Evolutionary conservation across 176 grass and related monocot genomes (phyloP).

Genomic region (Rhynchospora breviuscula): DNA sequence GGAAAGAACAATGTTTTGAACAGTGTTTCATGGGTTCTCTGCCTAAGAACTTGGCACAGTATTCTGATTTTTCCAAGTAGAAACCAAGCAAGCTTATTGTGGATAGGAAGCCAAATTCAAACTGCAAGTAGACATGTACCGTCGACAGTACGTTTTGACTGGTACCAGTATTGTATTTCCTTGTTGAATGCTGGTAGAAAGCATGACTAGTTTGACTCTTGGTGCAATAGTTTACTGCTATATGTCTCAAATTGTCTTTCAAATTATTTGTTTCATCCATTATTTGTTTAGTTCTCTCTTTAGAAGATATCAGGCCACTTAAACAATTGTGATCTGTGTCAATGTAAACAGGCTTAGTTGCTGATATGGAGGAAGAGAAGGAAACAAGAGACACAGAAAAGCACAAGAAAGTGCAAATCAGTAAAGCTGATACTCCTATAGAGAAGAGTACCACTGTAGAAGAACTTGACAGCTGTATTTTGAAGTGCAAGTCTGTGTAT

Average conservation of each 20-base stretch:
- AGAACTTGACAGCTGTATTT: slow-evolving; percentile 57
- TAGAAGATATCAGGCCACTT: neutral
- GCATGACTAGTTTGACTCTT: neutral
- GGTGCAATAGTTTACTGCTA: neutral
- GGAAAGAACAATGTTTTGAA: neutral
- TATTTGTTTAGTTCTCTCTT: neutral
- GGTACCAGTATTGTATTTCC: neutral
- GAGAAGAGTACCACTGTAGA: slow-evolving; percentile 25
- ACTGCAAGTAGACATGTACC: neutral
- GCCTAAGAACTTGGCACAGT: neutral
- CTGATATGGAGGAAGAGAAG: slow-evolving; percentile 45
- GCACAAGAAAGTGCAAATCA: slow-evolving; percentile 27
- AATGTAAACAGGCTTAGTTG: slow-evolving; percentile 25
- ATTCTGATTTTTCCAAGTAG: slow-evolving; percentile 4
- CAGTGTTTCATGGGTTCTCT: neutral
- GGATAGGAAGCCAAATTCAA: neutral
- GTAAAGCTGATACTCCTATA: slow-evolving; percentile 21
- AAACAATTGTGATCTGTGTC: neutral
- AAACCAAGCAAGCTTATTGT: neutral
- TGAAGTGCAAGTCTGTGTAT: slow-evolving; percentile 83
- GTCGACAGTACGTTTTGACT: neutral
- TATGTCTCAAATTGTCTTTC: neutral
- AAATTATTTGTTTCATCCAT: neutral
- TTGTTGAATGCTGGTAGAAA: neutral
- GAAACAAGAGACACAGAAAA: slow-evolving; percentile 18